These are phyloP conservation scores for Aspergillus niger DNA, from an alignment of 2,329 filamentous ascomycete species.

Conservation along the genomic window DNA sequence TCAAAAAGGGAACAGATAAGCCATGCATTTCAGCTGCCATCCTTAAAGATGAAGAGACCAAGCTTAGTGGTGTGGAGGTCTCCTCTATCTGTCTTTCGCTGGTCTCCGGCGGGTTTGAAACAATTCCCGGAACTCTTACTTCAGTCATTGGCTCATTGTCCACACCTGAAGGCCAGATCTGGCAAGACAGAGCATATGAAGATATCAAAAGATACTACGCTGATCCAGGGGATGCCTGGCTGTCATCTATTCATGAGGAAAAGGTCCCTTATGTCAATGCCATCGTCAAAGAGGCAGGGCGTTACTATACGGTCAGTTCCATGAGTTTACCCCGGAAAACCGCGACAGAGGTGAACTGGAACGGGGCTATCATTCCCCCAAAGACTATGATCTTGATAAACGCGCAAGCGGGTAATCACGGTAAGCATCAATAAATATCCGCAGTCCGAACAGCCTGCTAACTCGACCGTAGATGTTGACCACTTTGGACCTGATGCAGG, in stretches of 20 bases:
- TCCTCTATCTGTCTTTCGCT: conserved; percentile 75
- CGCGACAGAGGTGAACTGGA: conserved; percentile 68
- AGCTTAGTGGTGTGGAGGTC: conserved; percentile 67
- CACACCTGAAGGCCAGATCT: conserved; percentile 62
- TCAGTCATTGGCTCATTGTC: conserved; percentile 72
- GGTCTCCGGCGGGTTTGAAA: conserved; percentile 75
- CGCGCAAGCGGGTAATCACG: conserved; percentile 68
- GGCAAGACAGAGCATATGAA: conserved; percentile 66
- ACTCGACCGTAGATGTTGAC: conserved; percentile 49
- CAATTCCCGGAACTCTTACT: conserved; percentile 71
- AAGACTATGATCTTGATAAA: conserved; percentile 77
- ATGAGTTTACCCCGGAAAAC: conserved; percentile 69
- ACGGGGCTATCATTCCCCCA: conserved; percentile 66
- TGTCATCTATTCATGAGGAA: conserved; percentile 66
- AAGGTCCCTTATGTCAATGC: conserved; percentile 72
- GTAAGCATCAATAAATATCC: conserved; percentile 12
- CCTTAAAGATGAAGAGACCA: conserved; percentile 64
- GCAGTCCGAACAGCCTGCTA: not conserved
- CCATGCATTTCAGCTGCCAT: conserved; percentile 67
- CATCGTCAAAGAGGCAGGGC: conserved; percentile 71
- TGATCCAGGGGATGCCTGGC: conserved; percentile 65
- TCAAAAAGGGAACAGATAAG: conserved; percentile 60
- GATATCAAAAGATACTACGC: conserved; percentile 70
- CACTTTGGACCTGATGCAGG: conserved; percentile 61
- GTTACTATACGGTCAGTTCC: conserved; percentile 74